Evolutionary conservation across 306 rosid genomes (phyloP), one percentile per base, ranked within the genome.

Genomic region (Datisca glomerata): DNA sequence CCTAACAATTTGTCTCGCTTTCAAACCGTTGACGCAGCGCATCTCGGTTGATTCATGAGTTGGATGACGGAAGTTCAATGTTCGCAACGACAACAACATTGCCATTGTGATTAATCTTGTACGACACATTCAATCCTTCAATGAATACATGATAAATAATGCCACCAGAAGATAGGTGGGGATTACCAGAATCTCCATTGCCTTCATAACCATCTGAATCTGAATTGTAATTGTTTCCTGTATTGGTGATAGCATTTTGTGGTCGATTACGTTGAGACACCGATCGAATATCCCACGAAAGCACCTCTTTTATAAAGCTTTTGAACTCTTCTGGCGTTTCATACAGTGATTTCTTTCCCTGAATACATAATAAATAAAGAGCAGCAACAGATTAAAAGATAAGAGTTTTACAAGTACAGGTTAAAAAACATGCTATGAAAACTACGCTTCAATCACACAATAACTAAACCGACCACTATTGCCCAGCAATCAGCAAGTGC

Each of bases 281-380:
- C 20, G 97, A 80, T 24, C 93, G 80, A 32, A 89, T 80, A 71
- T 89, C 98, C 95, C 95, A 84, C 7, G 98, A 77, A 59, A 89
- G 95, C 55, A 89, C 95, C 65, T 89, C 86, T 64, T 43, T 66
- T 59, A 89, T 59, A 59, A 84, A 59, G 63, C 56, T 57, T 66
- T 66, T 84, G 63, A 89, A 74, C 69, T 84, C 84, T 7, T 59
- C 68, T 4, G 81, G 49, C 2, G 98, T 77, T 33, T 78, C 79
- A 52, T 84, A 84, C 51, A 75, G 79, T 31, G 98, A 77, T 36
- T 61, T 68, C 50, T 70, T 75, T 60, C 61, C 91, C 95, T 89
- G 66, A 24, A 49, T 60, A 40, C 60, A 36, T 12, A 35, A 23
- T 9, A 45, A 28, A 59, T 12, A 42, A 39, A 31, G n/a, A n/a